Evolutionary conservation across 129 eudicot genomes (phyloP), one percentile per base, ranked within the genome.

Genomic region (Mikania micrantha): DNA sequence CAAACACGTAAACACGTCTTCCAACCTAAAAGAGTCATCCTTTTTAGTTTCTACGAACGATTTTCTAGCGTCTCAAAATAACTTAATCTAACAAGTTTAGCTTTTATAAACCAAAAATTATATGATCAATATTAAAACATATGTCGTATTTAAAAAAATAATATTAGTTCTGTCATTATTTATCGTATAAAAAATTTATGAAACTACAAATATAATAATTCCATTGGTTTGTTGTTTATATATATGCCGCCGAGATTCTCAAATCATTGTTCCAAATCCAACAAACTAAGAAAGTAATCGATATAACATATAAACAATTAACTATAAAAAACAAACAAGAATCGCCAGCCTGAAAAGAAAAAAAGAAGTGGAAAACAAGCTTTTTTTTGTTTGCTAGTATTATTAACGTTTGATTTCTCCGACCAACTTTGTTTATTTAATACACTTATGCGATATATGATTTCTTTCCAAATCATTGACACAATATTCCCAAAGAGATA

Each of bases 221-320:
- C 54, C 1, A 35, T 68, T 22, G 13, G 5, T 5, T 71, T 42
- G n/a, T 59, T 20, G 60, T 72, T 42, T 71, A 60, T 19, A 42
- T n/a, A 13, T 7, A 38, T 19, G 34, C 2, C 17, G 57, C 60
- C 78, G 50, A 64, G 36, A 54, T 31, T 11, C 64, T n/a, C 57
- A 64, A 73, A 53, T 74, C 72, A 74, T 52, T 74, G 72, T 74
- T 64, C 48, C 59, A 74, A 64, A 65, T 74, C 78, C 72, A 74
- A 74, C 56, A 64, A 50, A 27, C 17, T 53, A 9, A 19, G 64
- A 62, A 63, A 38, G 77, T 52, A 63, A 50, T 49, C 65, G 57
- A 52, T 19, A 64, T 19, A 41, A 61, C 22, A 59, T 38, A 64
- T 22, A 64, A 74, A 63, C 4, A 15, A 49, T 34, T 50, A 48